Percentiles rank a stretch among this genome's conserved stretches.
Conservation (phyloP, 2,329 filamentous ascomycete genomes). For the Fonsecaea pedrosoi region DNA sequence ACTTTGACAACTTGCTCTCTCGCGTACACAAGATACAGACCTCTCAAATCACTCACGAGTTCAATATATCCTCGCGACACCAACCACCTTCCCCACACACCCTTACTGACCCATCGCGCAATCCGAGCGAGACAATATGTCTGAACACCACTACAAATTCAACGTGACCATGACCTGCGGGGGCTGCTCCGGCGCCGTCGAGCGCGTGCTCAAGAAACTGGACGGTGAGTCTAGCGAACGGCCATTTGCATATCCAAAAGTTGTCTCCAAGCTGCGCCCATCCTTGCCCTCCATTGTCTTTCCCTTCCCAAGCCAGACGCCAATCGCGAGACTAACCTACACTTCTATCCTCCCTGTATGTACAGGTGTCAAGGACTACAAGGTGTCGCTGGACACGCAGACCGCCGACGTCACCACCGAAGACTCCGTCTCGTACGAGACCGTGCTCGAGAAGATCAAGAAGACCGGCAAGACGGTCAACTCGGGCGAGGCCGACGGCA, state of each 20-base stretch:
- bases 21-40: neutral
- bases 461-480: conserved; percentile 96
- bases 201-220: conserved; percentile 89
- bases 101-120: neutral
- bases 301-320: conserved; percentile 11
- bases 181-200: conserved; percentile 93
- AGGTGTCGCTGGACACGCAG: conserved; percentile 85
- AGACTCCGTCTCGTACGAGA: conserved; percentile 74
- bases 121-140: conserved; percentile 57
- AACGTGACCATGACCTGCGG: conserved; percentile 92
- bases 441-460: conserved; percentile 83
- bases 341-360: conserved; percentile 25
- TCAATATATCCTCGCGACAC: too few species aligned
- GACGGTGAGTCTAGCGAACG: conserved; percentile 66
- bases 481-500: conserved; percentile 58
- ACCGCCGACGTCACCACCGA: conserved; percentile 78
- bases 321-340: conserved; percentile 16
- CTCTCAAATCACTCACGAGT: neutral
- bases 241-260: too few species aligned
- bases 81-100: neutral
- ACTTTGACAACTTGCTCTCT: neutral
- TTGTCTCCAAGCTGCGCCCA: too few species aligned
- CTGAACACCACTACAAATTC: conserved; percentile 92
- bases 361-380: conserved; percentile 82
- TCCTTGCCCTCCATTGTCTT: too few species aligned